Conservation (phyloP, 108 stramenopile species). For the Cyclotella kingstonii region DNA sequence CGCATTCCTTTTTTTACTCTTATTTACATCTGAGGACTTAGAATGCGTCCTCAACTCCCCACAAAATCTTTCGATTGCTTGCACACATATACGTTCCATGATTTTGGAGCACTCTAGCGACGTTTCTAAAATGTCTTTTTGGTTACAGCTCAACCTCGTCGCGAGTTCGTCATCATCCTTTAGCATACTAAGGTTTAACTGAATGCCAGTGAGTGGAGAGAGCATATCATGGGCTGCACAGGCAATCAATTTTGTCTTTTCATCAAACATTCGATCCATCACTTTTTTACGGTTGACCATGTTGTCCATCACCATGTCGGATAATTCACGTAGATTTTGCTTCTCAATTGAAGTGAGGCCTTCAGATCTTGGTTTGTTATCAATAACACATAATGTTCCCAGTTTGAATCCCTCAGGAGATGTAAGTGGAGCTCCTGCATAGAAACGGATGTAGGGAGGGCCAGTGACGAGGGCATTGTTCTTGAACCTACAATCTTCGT, state of each 20-base stretch:
- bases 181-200: slow-evolving; percentile 57
- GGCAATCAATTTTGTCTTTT: slow-evolving; percentile 60
- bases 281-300: slow-evolving; percentile 55
- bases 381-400: slow-evolving; percentile 81
- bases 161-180: slow-evolving; percentile 53
- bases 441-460: slow-evolving; percentile 76
- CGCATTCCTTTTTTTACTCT: too few relatives aligned
- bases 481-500: slow-evolving; percentile 62
- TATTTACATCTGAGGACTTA: not conserved
- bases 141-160: slow-evolving; percentile 36
- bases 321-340: slow-evolving; percentile 67
- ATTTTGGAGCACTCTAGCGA: slow-evolving; percentile 51
- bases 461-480: slow-evolving; percentile 68
- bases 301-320: slow-evolving; percentile 58
- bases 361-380: slow-evolving; percentile 53
- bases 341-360: slow-evolving; percentile 59
- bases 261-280: slow-evolving; percentile 35
- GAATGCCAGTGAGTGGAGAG: slow-evolving; percentile 73
- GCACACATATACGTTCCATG: slow-evolving; percentile 67
- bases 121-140: slow-evolving; percentile 60
- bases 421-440: slow-evolving; percentile 78
- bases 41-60: slow-evolving; percentile 18
- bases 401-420: slow-evolving; percentile 72
- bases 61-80: slow-evolving; percentile 65
- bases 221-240: slow-evolving; percentile 81